These are phyloP conservation scores for Syzygium jambos DNA, from an alignment of 345 rosid species.

Conservation along the genomic window DNA sequence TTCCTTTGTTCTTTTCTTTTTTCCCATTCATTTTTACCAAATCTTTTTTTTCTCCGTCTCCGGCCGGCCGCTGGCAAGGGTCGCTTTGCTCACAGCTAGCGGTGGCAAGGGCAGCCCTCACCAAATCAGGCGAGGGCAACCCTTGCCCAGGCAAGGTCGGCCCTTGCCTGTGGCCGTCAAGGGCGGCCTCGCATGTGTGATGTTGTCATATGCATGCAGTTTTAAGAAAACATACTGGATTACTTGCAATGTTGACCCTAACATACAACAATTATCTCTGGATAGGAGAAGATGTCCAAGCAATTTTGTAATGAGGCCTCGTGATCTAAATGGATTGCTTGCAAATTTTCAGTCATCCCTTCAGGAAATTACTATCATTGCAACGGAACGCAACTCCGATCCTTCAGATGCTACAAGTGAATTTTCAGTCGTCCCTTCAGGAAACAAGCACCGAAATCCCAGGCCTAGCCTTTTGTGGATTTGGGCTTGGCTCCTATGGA, in stretches of 20 bases:
- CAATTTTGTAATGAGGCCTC: slow-evolving; percentile 69
- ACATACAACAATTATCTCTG: slow-evolving; percentile 47
- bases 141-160: too few relatives aligned
- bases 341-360: slow-evolving; percentile 89
- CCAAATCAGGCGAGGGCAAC: too few relatives aligned
- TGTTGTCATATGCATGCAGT: slow-evolving; percentile 21
- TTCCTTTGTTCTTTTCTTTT: too few relatives aligned
- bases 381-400: slow-evolving; percentile 52
- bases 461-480: too few relatives aligned
- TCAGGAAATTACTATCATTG: slow-evolving; percentile 85
- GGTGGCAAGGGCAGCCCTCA: too few relatives aligned
- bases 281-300: slow-evolving; percentile 36
- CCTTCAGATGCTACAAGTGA: slow-evolving; percentile 72
- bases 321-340: slow-evolving; percentile 71
- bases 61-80: too few relatives aligned
- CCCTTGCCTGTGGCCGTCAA: too few relatives aligned
- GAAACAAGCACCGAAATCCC: too few relatives aligned
- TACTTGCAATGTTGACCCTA: slow-evolving; percentile 50
- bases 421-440: slow-evolving; percentile 1
- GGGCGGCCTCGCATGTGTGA: background rate
- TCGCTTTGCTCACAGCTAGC: too few relatives aligned
- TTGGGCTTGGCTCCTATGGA: too few relatives aligned
- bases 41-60: too few relatives aligned
- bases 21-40: too few relatives aligned
- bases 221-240: slow-evolving; percentile 74